Base-by-base conservation (phyloP, 148 eudicot species). In the Chenopodium formosanum region DNA sequence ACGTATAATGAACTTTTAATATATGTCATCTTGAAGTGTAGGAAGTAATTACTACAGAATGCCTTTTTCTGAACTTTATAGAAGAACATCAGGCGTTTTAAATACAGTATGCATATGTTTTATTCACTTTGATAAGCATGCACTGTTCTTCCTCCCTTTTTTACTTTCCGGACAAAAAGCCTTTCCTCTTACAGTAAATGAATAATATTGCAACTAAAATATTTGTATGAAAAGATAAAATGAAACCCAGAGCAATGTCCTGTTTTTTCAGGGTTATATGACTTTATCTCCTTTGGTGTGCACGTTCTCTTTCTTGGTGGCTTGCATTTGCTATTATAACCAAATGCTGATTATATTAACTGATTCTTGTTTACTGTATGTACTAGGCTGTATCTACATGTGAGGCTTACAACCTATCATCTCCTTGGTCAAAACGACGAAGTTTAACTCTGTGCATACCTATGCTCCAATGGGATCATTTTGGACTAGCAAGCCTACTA, bases 351-450 rank as follows among this genome's bases (percentile, higher is more conserved):
- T 17, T 58, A 27, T 14, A 6, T 19, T 65, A 72, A 22, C 27
- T 78, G 27, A 40, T 13, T 76, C 37, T 23, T 78, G 44, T 40
- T 4, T 40, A 40, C 44, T 40, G 56, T 56, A 62, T 68, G 70
- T 73, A 73, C 13, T 52, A 83, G 81, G 85, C 69, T 72, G 64
- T 83, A 73, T 79, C 82, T 2, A 11, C 1, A 9, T 77, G 47
- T 22, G 82, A 83, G 78, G 75, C 75, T 25, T 79, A 79, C 74
- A 67, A 58, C 50, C 70, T 83, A 75, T 78, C 85, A 52, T 83
- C 79, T 67, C 85, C 85, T 56, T 74, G 69, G 75, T 83, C 85
- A 2, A 76, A 79, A 23, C 75, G 76, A 32, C 76, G 20, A 60
- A 69, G 64, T 75, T 77, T 79, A 79, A 68, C 72, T 83, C 64